These are phyloP conservation scores for Isabelozyma pseudorhagii DNA, from an alignment of 805 yeast species.

Conservation along the genomic window DNA sequence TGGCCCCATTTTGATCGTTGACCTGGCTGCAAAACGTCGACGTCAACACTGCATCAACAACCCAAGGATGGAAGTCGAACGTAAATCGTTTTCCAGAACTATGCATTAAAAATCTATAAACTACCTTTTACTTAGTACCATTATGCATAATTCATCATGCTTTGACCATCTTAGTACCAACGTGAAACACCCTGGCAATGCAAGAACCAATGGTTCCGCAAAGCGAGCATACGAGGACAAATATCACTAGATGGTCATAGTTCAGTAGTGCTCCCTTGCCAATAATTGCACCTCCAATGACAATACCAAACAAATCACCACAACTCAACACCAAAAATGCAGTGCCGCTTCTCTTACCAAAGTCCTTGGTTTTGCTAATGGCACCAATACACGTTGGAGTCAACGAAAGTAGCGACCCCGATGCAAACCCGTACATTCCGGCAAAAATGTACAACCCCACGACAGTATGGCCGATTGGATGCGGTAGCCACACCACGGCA, in stretches of 20 bases:
- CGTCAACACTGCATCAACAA: too few relatives aligned
- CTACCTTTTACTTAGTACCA: too few relatives aligned
- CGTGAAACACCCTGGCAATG: constrained; percentile 18
- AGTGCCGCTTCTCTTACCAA: constrained; percentile 24
- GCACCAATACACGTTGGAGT: constrained; percentile 25
- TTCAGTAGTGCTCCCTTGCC: constrained; percentile 6
- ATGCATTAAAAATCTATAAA: too few relatives aligned
- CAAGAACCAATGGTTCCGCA: constrained; percentile 18
- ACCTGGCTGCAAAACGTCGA: too few relatives aligned
- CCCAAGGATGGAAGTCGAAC: too few relatives aligned
- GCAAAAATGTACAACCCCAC: constrained; percentile 21
- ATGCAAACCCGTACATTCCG: constrained; percentile 23
- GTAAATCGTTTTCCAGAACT: too few relatives aligned
- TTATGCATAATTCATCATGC: neutral
- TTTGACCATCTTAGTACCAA: constrained; percentile 10
- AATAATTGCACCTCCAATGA: constrained; percentile 26
- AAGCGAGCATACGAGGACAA: constrained; percentile 15
- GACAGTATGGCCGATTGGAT: constrained; percentile 19
- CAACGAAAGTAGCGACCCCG: constrained; percentile 23
- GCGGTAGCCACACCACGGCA: constrained; percentile 23
- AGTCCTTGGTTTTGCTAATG: constrained; percentile 20
- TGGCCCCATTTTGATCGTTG: too few relatives aligned
- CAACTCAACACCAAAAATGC: constrained; percentile 22
- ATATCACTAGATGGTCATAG: constrained; percentile 20
- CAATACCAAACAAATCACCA: constrained; percentile 27